Conservation (phyloP, 2,329 filamentous ascomycete genomes). For the Chaetomiaceae sp. region DNA sequence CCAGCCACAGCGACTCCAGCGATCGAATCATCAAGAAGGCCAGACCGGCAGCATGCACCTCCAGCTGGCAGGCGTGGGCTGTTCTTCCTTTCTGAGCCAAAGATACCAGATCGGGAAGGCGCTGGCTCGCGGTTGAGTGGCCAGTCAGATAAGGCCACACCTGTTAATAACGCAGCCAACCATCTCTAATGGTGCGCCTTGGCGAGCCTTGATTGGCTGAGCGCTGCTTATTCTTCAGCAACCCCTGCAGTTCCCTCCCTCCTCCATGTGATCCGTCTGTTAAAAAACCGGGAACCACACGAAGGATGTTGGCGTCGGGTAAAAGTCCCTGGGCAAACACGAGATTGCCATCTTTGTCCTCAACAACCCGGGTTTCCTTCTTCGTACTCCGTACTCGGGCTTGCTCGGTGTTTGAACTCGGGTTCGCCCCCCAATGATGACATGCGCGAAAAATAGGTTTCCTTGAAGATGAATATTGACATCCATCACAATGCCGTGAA, state of each 20-base stretch:
- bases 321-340: not conserved
- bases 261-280: not conserved
- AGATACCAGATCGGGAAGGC: not conserved
- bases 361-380: not conserved
- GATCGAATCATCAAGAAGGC: too few relatives aligned
- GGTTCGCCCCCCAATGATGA: too few relatives aligned
- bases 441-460: not conserved
- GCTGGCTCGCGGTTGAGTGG: not conserved
- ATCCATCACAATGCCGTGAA: not conserved
- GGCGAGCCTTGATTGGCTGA: not conserved
- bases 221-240: not conserved
- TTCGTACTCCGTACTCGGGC: too few relatives aligned
- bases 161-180: not conserved
- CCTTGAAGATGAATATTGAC: not conserved
- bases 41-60: not conserved
- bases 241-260: not conserved
- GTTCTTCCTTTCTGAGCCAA: not conserved
- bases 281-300: not conserved
- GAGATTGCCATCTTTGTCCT: not conserved
- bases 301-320: not conserved
- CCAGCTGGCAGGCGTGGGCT: not conserved
- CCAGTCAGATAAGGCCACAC: not conserved
- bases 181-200: not conserved
- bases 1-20: too few relatives aligned
- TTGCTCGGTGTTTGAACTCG: too few relatives aligned